A percentile compares a stretch with the other conserved stretches of the same genome.
Evolutionary conservation across 306 rosid species (phyloP).

Genomic region (Prunus dulcis): DNA sequence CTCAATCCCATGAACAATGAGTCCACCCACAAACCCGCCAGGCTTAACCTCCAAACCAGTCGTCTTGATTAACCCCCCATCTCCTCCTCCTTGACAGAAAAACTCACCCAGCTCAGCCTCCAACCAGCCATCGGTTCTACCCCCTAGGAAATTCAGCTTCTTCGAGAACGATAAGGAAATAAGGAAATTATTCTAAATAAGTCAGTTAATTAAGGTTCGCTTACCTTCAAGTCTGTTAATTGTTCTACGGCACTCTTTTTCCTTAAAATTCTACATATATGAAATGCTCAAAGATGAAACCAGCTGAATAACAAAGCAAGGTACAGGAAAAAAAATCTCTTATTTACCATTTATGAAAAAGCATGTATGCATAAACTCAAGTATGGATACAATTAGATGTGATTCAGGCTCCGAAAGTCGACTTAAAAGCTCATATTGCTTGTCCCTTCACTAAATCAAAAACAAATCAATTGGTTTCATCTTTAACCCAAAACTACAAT

Average conservation of each 20-base stretch:
- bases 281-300: no score
- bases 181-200: no score
- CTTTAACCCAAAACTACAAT: conserved; percentile 18
- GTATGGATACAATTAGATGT: neutral
- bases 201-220: no score
- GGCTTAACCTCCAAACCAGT: conserved; percentile 31
- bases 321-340: neutral
- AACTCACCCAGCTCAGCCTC: conserved; percentile 62
- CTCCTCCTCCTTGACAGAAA: conserved; percentile 29
- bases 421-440: neutral
- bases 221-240: no score
- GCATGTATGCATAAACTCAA: neutral
- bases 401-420: neutral
- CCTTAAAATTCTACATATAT: no score
- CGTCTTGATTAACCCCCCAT: conserved; percentile 37
- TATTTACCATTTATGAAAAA: neutral
- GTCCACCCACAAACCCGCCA: conserved; percentile 50
- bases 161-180: no score
- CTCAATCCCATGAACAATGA: conserved; percentile 58
- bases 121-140: conserved; percentile 52
- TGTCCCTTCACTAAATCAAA: neutral
- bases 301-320: no score
- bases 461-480: neutral
- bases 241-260: no score
- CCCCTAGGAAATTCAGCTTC: conserved; percentile 19